Evolutionary conservation across 2,329 filamentous ascomycete species (phyloP), one percentile per base, ranked within the genome.

Genomic region (Pseudocercospora cruenta): DNA sequence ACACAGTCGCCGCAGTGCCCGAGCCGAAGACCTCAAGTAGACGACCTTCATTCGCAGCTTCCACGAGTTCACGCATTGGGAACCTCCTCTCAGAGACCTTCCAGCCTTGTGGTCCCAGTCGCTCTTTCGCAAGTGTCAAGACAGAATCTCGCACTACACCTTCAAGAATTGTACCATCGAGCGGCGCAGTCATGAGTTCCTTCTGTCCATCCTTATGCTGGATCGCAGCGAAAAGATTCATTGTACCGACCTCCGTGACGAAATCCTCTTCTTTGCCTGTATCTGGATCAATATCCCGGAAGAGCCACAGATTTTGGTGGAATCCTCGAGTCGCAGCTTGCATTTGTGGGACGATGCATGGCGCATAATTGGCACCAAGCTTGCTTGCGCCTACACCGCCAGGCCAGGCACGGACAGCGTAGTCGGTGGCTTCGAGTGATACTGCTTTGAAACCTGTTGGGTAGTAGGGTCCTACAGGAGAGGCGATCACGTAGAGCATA

Each of bases 271-370:
- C 69, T 55, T 72, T 66, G 10, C 77, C 77, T 4, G 72, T 74
- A 54, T 69, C 70, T 7, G 71, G 69, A 59, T 76, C 75, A 5
- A 73, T 58, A 76, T 96, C 90, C 51, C 94, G 94, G 77, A 98
- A 99, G 33, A 99, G 84, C 95, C 95, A 99, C 62, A 99, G 86
- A 81, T 98, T 99, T 84, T 99, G 95, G 82, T 98, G 94, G 86
- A 94, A 97, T 22, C 95, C 95, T 64, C 93, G 88, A 79, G 89
- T 91, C 54, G 93, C 93, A 49, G 95, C 95, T 81, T 97, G 88
- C 75, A 95, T 87, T 82, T 99, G 95, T 19, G 95, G 95, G n/a
- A 98, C 84, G 75, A 99, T 94, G 83, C 95, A 98, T 5, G 95
- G 95, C n/a, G 95, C 95, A 80, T 99, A 99, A 87, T 99, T 99